These are phyloP conservation scores for Sclerotinia trifoliorum DNA, from an alignment of 2,329 filamentous ascomycete species.

Conservation along the genomic window DNA sequence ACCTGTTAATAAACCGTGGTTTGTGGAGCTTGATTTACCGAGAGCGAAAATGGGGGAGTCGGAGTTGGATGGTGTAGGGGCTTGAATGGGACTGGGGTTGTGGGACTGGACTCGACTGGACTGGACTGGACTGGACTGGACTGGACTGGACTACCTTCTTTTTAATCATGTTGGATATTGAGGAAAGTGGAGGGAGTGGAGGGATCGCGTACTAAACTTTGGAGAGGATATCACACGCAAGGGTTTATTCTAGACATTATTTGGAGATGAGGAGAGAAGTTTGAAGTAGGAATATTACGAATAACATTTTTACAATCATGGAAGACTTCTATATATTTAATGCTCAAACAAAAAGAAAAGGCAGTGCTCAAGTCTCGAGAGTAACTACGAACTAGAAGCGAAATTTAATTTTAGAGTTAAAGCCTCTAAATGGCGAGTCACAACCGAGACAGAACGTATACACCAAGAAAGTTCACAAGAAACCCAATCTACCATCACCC, in stretches of 20 bases:
- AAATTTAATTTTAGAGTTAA: not conserved
- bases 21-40: slow-evolving; percentile 9
- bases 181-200: no score
- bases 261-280: no score
- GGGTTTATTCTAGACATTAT: not conserved
- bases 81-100: not conserved
- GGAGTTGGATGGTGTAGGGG: no score
- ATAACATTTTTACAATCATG: no score
- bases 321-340: no score
- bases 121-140: no score
- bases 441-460: not conserved
- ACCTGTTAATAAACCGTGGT: slow-evolving; percentile 52
- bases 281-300: no score
- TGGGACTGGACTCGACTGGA: no score
- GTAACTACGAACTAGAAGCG: not conserved
- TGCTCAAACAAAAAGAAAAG: not conserved
- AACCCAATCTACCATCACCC: not conserved
- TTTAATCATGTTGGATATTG: not conserved
- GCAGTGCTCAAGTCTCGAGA: not conserved
- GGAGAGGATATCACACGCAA: not conserved
- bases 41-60: not conserved
- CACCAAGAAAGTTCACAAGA: not conserved
- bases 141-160: no score
- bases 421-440: not conserved
- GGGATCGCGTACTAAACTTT: no score